Conservation (phyloP, 805 yeast genomes). For the Scheffersomyces coipomensis region DNA sequence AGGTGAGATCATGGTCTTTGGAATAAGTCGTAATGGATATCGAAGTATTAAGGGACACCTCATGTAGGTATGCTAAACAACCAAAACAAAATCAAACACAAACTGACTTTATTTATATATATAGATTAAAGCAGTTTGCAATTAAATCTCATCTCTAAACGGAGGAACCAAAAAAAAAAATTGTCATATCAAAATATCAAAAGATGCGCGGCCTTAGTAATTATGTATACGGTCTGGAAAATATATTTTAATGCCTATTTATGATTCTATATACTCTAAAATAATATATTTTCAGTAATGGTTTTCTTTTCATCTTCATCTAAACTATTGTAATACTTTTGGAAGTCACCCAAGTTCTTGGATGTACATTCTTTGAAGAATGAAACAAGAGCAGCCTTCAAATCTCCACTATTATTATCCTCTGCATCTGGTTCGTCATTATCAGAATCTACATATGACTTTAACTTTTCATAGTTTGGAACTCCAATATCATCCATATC, state of each 20-base stretch:
- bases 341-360: constrained; percentile 51
- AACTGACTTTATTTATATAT: too few relatives aligned
- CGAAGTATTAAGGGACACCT: background rate
- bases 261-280: constrained; percentile 12
- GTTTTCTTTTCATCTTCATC: constrained; percentile 53
- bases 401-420: constrained; percentile 24
- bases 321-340: constrained; percentile 46
- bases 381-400: constrained; percentile 39
- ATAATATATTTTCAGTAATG: constrained; percentile 49
- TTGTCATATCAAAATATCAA: too few relatives aligned
- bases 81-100: too few relatives aligned
- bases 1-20: background rate
- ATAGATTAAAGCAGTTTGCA: too few relatives aligned
- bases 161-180: too few relatives aligned
- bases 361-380: constrained; percentile 59
- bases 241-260: background rate
- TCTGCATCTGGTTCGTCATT: constrained; percentile 37
- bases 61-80: too few relatives aligned
- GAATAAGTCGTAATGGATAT: background rate
- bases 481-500: constrained; percentile 68
- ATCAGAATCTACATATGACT: constrained; percentile 52
- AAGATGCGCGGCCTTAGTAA: background rate
- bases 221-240: background rate
- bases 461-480: constrained; percentile 61
- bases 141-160: too few relatives aligned